phyloP scores from a whole-genome alignment of 139 green algal genomes.

The Edaphochlamys debaryana region DNA sequence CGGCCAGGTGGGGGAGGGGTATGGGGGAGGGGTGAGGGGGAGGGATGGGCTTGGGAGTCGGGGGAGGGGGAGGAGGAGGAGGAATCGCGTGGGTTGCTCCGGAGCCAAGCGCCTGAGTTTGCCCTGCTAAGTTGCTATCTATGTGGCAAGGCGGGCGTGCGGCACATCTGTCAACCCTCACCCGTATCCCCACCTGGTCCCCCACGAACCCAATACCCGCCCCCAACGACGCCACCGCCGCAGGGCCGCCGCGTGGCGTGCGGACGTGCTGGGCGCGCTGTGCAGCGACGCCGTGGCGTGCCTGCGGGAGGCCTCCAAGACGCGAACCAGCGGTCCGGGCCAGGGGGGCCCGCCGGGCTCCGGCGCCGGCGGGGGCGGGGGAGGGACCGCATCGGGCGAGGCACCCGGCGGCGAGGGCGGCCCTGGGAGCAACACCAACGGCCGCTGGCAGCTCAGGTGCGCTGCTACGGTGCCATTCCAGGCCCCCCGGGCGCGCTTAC shows the following conservation, averaged over 20 bases:
- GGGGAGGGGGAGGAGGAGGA: background rate
- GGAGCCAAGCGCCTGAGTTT: too few species aligned
- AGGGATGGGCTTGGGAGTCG: background rate
- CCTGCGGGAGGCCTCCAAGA: background rate
- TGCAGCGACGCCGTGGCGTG: constrained; percentile 48
- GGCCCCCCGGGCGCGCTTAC: too few species aligned
- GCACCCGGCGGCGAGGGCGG: background rate
- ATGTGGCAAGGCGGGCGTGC: too few species aligned
- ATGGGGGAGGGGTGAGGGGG: too few species aligned
- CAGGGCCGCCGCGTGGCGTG: constrained; percentile 54
- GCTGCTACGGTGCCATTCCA: background rate
- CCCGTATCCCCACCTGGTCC: too few species aligned
- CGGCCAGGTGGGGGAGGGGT: background rate
- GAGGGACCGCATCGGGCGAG: background rate
- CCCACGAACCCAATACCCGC: too few species aligned
- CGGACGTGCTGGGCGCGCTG: constrained; percentile 40
- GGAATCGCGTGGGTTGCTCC: too few species aligned
- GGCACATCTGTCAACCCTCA: too few species aligned
- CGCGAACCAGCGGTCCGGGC: background rate
- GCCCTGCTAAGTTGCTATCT: too few species aligned
- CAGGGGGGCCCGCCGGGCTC: too few species aligned
- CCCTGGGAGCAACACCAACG: background rate
- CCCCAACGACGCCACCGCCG: too few species aligned
- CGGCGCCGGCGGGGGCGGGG: background rate
- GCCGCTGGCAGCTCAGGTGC: constrained; percentile 18